These are phyloP conservation scores for Cryptosporidium canis DNA, from an alignment of 169 alveolate genomes.

Conservation along the genomic window DNA sequence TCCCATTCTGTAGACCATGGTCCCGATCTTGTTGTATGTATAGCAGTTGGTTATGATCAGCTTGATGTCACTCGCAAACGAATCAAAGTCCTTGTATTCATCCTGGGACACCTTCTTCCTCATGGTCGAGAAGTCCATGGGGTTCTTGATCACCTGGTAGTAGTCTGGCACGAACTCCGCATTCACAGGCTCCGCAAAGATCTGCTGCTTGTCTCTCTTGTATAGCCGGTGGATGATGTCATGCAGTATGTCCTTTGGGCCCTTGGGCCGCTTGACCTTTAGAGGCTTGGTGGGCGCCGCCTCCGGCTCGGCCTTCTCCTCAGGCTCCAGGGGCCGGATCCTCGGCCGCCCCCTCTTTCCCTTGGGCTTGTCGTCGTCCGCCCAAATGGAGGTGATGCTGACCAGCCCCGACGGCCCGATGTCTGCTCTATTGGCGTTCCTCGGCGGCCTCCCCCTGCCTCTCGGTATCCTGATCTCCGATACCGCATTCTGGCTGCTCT, in stretches of 20 bases:
- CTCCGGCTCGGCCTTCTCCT: slow-evolving; percentile 43
- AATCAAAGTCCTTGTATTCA: slow-evolving; percentile 82
- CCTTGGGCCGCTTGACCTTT: slow-evolving; percentile 64
- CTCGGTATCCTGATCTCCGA: slow-evolving; percentile 58
- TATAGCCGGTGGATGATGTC: slow-evolving; percentile 79
- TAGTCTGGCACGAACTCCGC: slow-evolving; percentile 91
- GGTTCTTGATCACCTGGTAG: slow-evolving; percentile 88
- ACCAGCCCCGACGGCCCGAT: slow-evolving; percentile 63
- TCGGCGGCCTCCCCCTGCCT: slow-evolving; percentile 72
- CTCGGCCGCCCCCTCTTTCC: slow-evolving; percentile 73
- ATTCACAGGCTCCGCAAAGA: slow-evolving; percentile 90
- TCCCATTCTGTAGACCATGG: slow-evolving; percentile 68
- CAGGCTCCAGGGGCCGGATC: slow-evolving; percentile 40
- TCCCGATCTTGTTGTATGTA: slow-evolving; percentile 84
- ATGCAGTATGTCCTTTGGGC: slow-evolving; percentile 37
- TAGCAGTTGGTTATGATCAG: slow-evolving; percentile 89
- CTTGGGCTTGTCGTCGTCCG: slow-evolving; percentile 68
- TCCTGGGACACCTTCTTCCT: slow-evolving; percentile 80
- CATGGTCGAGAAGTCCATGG: slow-evolving; percentile 92
- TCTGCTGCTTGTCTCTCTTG: slow-evolving; percentile 79
- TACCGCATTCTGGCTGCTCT: neutral
- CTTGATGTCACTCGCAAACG: slow-evolving; percentile 87
- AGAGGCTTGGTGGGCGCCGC: slow-evolving; percentile 47
- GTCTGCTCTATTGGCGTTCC: slow-evolving; percentile 62
- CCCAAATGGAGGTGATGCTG: slow-evolving; percentile 68